A percentile compares a stretch with the other conserved stretches of the same genome.
Evolutionary conservation across 129 eudicot species (phyloP).

Genomic region (Calendula officinalis): DNA sequence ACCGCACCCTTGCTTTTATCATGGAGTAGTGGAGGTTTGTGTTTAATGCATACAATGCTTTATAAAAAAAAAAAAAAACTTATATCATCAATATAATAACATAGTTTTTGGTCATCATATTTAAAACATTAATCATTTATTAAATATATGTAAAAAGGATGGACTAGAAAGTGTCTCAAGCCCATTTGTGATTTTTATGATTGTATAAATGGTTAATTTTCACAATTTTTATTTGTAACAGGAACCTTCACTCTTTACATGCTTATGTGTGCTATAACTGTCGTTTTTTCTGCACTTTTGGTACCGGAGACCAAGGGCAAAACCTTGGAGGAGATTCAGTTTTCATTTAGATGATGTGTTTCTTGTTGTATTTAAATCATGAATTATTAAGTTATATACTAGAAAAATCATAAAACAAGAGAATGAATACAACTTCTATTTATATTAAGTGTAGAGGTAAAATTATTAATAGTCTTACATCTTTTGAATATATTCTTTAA

Average conservation of each 20-base stretch:
- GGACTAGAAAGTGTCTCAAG: too few species aligned
- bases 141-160: too few species aligned
- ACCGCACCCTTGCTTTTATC: slow-evolving; percentile 75
- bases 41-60: too few species aligned
- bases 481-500: too few species aligned
- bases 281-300: slow-evolving; percentile 51
- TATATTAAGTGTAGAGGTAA: neutral
- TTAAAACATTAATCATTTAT: too few species aligned
- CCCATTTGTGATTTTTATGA: neutral
- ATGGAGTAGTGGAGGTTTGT: slow-evolving; percentile 87
- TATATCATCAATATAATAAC: too few species aligned
- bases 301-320: slow-evolving; percentile 96
- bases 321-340: slow-evolving; percentile 87
- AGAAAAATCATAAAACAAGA: too few species aligned
- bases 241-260: slow-evolving; percentile 76
- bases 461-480: too few species aligned
- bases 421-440: too few species aligned
- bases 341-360: slow-evolving; percentile 62
- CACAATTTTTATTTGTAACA: slow-evolving; percentile 19
- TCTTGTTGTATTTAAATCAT: neutral
- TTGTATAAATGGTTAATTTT: neutral
- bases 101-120: too few species aligned
- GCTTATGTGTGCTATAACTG: slow-evolving; percentile 48
- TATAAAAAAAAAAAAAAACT: too few species aligned
- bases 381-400: too few species aligned